Conservation (phyloP, 2,329 filamentous ascomycete species). For the Cercospora zeina region DNA sequence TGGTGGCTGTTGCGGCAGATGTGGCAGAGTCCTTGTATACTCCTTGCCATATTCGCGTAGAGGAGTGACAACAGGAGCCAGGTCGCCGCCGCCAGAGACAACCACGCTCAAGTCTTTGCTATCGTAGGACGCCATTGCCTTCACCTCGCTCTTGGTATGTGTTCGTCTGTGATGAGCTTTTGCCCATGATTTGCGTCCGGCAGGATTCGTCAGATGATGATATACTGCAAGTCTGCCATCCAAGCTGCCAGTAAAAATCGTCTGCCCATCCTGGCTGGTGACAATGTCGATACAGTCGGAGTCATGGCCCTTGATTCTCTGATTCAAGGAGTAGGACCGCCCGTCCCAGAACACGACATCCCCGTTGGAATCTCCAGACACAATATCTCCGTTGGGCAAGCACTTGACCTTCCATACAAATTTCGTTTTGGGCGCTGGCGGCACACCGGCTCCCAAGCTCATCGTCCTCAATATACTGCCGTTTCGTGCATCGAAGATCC, state of each 20-base stretch:
- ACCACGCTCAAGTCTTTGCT: constrained; percentile 75
- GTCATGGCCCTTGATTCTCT: constrained; percentile 82
- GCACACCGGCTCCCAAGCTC: constrained; percentile 76
- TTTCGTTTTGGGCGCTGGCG: constrained; percentile 76
- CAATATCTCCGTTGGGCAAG: constrained; percentile 81
- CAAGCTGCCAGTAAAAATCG: constrained; percentile 87
- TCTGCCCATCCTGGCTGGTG: constrained; percentile 73
- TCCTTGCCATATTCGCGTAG: constrained; percentile 75
- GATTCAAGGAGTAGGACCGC: constrained; percentile 83
- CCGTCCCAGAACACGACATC: constrained; percentile 93
- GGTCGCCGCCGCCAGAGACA: constrained; percentile 87
- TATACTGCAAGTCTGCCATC: constrained; percentile 85
- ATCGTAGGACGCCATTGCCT: constrained; percentile 89
- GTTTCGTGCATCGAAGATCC: constrained; percentile 81
- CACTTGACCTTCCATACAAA: constrained; percentile 94
- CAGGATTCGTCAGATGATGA: constrained; percentile 58
- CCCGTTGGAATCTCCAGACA: constrained; percentile 92
- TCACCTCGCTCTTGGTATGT: constrained; percentile 85
- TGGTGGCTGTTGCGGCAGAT: constrained; percentile 75
- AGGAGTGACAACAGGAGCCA: constrained; percentile 77
- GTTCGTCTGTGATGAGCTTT: constrained; percentile 84
- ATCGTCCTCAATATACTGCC: constrained; percentile 76
- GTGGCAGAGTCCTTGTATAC: constrained; percentile 77
- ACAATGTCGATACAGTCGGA: constrained; percentile 90
- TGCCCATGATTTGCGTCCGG: constrained; percentile 66